Percentiles rank a stretch among this genome's conserved stretches.
These are phyloP conservation scores for Pulicaria dysenterica DNA, from an alignment of 129 eudicot genomes.

Conservation along the genomic window DNA sequence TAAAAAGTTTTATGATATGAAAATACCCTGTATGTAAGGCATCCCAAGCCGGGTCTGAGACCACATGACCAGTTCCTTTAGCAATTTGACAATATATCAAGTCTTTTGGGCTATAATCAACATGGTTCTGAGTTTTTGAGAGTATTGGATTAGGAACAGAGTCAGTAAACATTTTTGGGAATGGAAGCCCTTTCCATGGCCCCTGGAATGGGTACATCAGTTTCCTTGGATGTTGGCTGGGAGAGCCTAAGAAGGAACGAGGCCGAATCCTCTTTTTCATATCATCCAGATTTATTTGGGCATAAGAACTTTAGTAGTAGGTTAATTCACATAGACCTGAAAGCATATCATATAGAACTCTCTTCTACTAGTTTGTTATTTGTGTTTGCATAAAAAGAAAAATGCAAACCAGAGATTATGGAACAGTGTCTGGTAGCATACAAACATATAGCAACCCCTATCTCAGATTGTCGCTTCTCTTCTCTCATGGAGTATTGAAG, in stretches of 20 bases:
- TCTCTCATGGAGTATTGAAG: not conserved
- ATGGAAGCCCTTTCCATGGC: not conserved
- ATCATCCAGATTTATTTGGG: not conserved
- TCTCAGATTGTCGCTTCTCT: not conserved
- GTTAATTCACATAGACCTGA: not conserved
- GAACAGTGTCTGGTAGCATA: not conserved
- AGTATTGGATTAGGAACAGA: not conserved
- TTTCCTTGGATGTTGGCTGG: not conserved
- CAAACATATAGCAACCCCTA: not conserved
- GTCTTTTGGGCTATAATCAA: not conserved
- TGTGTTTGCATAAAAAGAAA: not conserved
- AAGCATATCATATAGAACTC: not conserved
- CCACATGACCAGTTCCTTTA: not conserved
- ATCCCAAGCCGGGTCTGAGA: not conserved
- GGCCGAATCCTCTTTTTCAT: constrained; percentile 11
- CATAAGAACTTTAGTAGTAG: not conserved
- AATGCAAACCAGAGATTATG: not conserved
- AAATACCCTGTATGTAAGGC: not conserved
- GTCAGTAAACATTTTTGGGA: not conserved
- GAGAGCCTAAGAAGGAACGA: constrained; percentile 2
- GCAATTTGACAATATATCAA: not conserved
- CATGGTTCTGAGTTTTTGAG: not conserved
- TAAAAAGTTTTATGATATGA: not conserved
- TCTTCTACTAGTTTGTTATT: not conserved
- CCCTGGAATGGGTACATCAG: not conserved